Base-by-base conservation (phyloP, 2,329 filamentous ascomycete species). In the Juglanconis sp. region DNA sequence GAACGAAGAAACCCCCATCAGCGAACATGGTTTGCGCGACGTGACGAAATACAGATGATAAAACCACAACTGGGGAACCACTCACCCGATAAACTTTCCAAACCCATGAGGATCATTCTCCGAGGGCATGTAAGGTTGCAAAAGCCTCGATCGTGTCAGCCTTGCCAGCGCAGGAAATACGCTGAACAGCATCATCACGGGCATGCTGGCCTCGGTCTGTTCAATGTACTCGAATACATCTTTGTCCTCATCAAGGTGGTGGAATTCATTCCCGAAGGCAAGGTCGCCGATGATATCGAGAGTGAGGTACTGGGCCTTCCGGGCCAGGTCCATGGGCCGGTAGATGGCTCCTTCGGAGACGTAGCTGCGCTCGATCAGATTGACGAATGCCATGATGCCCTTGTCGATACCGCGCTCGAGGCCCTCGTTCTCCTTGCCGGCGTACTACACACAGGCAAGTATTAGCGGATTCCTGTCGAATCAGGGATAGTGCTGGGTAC, bases 241-340 rank as follows among this genome's bases (percentile, higher is more conserved):
- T 5, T 69, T 65, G 67, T 84, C 77, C 15, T 71, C 62, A 6
- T 75, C 72, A 4, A 81, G 68, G 64, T 78, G 81, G 9, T 80
- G 79, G 54, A 83, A 80, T 4, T 74, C 69, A 51, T 75, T 67
- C 47, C 81, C 82, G 34, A 84, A 79, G 0, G 78, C 80, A 11
- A 86, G 67, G 3, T 76, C 73, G 31, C 76, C 80, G 62, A 86
- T 82, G 44, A 84, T 79, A 63, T 86, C 82, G 3, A 85, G 71
- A 1, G 81, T 83, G 50, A 84, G 77, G 70, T 76, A 84, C 57
- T 82, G 79, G 2, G 79, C 74, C 56, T 81, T 80, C 36, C 72
- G 71, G 5, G 78, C 79, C 50, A 85, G 66, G 63, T 86, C 80
- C 65, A 82, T 73, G 5, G 75, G 68, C 56, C 79, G 78, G 34